A percentile compares a stretch with the other conserved stretches of the same genome.
Evolutionary conservation across 441 rosid genomes (phyloP).

Genomic region (Adansonia gregorii): DNA sequence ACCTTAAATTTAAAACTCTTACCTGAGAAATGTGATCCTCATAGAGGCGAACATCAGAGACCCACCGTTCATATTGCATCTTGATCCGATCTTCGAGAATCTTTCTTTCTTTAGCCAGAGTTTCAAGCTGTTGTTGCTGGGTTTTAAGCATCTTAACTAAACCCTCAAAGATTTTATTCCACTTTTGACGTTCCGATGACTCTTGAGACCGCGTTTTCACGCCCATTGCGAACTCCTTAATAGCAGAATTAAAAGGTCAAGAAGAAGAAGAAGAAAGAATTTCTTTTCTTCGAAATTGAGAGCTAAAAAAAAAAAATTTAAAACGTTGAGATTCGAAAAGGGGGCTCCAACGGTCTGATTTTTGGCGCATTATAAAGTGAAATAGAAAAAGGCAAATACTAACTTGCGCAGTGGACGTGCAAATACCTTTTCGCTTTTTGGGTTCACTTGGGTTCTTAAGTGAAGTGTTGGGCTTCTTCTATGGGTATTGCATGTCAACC

Average conservation of each 20-base stretch:
- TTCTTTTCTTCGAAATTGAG: neutral
- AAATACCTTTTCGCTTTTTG: conserved; percentile 8
- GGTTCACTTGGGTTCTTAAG: conserved; percentile 7
- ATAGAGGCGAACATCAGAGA: conserved; percentile 48
- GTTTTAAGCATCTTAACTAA: conserved; percentile 55
- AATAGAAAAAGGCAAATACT: neutral
- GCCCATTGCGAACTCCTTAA: conserved; percentile 37
- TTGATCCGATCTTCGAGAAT: conserved; percentile 60
- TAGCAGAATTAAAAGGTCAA: neutral
- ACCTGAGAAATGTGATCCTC: conserved; percentile 63
- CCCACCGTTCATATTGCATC: conserved; percentile 49
- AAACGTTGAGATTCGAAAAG: conserved; percentile 38
- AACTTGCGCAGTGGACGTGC: neutral
- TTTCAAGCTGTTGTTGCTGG: conserved; percentile 65
- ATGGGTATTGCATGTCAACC: no score
- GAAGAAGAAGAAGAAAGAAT: neutral
- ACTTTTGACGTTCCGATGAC: conserved; percentile 55
- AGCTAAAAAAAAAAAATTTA: neutral
- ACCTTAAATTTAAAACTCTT: conserved; percentile 26
- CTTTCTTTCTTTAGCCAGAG: conserved; percentile 62
- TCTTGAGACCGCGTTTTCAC: conserved; percentile 29
- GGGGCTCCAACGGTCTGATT: conserved; percentile 34
- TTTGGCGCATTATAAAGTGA: neutral
- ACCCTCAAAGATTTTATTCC: conserved; percentile 58
- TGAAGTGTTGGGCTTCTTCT: no score